Evolutionary conservation across 2,329 filamentous ascomycete species (phyloP), one percentile per base, ranked within the genome.

Genomic region (Paraphoma sp.): DNA sequence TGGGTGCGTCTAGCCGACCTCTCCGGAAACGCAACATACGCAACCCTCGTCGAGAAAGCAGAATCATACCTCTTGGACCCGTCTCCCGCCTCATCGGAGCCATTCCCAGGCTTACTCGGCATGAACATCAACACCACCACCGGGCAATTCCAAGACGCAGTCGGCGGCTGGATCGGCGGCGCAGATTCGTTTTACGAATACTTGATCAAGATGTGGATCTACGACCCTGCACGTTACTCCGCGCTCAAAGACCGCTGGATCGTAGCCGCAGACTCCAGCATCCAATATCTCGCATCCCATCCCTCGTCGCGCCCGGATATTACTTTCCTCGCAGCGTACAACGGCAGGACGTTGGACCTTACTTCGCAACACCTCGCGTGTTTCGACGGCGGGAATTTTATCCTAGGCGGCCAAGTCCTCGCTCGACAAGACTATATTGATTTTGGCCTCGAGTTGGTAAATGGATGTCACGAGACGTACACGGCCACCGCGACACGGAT

Each of bases 111-210:
- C 9, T 80, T 96, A 17, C 76, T 94, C 0, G 92, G 92, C 5
- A 87, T 84, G 29, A 78, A 84, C 46, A 83, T 96, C 40, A 81
- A 87, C 63, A 23, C 83, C 92, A 58, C 70, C 78, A 1, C 87
- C 84, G 3, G 92, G 92, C 17, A 67, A 80, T 94, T 96, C 64
- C 64, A 84, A 12, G 86, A 94, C 69, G 83, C 83, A 23, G 69
- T 64, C 1, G 92, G 93, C 49, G 89, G 90, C 44, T 96, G 92
- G 92, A 84, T 86, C 40, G 91, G 89, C 48, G 89, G 90, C 6
- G 85, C 84, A 30, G 92, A 96, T 74, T 91, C 87, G 43, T 96
- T 89, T 78, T 96, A 96, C 78, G 92, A 96, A 77, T 96, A 96
- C 69, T 84, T 96, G 31, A 89, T 96, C 75, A 96, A 96, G 81